A percentile compares a stretch with the other conserved stretches of the same genome.
phyloP scores from a whole-genome alignment of 2,329 filamentous ascomycete genomes.

The Alternaria dauci region DNA sequence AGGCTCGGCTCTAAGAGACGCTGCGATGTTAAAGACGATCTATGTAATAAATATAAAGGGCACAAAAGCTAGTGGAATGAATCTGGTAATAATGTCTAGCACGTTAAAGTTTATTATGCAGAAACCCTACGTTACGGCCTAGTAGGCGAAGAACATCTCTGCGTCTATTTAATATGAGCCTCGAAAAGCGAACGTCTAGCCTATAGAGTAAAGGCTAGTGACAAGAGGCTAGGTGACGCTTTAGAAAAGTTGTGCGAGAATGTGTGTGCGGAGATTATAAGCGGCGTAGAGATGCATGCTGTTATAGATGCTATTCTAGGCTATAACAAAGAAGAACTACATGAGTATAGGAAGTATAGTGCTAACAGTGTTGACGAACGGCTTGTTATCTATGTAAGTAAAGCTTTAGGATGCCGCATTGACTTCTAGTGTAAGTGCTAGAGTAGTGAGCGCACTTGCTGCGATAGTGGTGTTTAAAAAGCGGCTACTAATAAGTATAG shows the following conservation, averaged over 20 bases:
- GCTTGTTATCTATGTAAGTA: no score
- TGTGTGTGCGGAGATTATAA: slow-evolving; percentile 20
- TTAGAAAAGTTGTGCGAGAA: slow-evolving; percentile 20
- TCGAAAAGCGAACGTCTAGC: slow-evolving; percentile 22
- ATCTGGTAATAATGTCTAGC: slow-evolving; percentile 17
- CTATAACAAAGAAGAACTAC: slow-evolving; percentile 59
- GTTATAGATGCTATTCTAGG: slow-evolving; percentile 53
- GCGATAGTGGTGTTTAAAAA: background rate
- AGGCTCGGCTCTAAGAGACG: no score
- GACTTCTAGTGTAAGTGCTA: no score
- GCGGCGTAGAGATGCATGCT: slow-evolving; percentile 19
- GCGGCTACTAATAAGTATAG: slow-evolving; percentile 20
- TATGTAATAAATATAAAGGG: no score
- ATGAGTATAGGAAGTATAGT: slow-evolving; percentile 57
- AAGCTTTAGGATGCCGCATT: no score
- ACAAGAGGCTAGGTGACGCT: slow-evolving; percentile 18
- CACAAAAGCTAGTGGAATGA: background rate
- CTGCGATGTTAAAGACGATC: no score
- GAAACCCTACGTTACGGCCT: slow-evolving; percentile 20
- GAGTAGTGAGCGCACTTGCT: background rate
- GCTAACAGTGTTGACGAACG: slow-evolving; percentile 14
- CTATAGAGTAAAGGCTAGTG: slow-evolving; percentile 18
- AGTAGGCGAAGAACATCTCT: slow-evolving; percentile 25
- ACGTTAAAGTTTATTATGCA: slow-evolving; percentile 21
- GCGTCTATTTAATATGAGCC: slow-evolving; percentile 17